Conservation (phyloP, 2,329 filamentous ascomycete genomes). For the Hymenoscyphus infarciens region DNA sequence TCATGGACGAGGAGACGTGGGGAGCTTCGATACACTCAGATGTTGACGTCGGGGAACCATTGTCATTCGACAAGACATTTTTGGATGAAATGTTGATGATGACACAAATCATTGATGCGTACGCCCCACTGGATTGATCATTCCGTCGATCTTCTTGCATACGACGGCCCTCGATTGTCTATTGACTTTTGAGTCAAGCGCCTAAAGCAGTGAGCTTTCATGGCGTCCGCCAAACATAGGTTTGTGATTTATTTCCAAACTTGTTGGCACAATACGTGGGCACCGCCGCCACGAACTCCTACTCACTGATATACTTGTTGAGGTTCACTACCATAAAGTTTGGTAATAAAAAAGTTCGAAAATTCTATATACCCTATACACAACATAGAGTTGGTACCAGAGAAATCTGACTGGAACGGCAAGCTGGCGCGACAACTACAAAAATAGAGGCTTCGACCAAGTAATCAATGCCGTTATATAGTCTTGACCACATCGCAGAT, state of each 20-base stretch:
- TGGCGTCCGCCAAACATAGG: background rate
- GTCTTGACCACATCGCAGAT: background rate
- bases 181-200: background rate
- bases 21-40: constrained; percentile 16
- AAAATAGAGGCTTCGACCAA: background rate
- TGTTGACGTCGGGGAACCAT: background rate
- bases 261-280: background rate
- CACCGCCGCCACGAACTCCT: background rate
- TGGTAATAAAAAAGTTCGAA: background rate
- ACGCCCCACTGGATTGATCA: background rate
- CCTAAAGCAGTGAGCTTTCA: background rate
- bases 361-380: background rate
- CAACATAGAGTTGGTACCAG: background rate
- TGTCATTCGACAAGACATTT: background rate
- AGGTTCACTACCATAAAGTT: background rate
- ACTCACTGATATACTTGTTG: background rate
- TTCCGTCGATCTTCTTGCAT: background rate
- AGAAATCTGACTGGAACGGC: background rate
- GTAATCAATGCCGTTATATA: background rate
- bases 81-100: constrained; percentile 1
- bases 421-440: background rate
- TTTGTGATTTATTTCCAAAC: background rate
- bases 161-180: background rate
- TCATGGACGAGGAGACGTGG: constrained; percentile 32
- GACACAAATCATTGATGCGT: constrained; percentile 1